Evolutionary conservation across 2,329 filamentous ascomycete genomes (phyloP).

Genomic region (Pseudophaeomoniella oleicola): DNA sequence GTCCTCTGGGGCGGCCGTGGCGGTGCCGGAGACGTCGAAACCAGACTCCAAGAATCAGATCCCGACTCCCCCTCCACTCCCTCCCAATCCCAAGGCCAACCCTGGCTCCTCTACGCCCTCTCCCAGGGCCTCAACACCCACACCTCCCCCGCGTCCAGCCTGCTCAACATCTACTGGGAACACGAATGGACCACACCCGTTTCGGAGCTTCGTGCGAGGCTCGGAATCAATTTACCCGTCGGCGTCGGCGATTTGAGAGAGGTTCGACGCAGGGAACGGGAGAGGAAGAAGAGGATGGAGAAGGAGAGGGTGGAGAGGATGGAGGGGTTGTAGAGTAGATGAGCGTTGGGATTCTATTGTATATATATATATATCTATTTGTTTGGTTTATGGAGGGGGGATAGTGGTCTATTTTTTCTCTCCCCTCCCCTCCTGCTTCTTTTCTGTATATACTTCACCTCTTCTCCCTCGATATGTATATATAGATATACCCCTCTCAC

Average conservation of each 20-base stretch:
- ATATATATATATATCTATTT: too few species aligned
- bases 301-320: slow-evolving; percentile 49
- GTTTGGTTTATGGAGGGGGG: too few species aligned
- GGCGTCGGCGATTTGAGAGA: slow-evolving; percentile 39
- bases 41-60: background rate
- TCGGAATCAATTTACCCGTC: slow-evolving; percentile 79
- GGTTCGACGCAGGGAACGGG: slow-evolving; percentile 42
- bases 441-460: too few species aligned
- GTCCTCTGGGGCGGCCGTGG: slow-evolving; percentile 38
- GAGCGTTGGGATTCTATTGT: too few species aligned
- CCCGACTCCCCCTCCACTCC: background rate
- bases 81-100: slow-evolving; percentile 23
- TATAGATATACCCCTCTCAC: too few species aligned
- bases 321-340: slow-evolving; percentile 9
- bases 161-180: slow-evolving; percentile 98
- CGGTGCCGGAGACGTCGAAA: background rate
- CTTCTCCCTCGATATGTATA: too few species aligned
- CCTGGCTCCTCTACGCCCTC: slow-evolving; percentile 83
- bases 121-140: slow-evolving; percentile 61
- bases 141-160: slow-evolving; percentile 32
- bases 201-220: slow-evolving; percentile 52
- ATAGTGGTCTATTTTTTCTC: too few species aligned
- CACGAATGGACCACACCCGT: slow-evolving; percentile 80
- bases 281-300: slow-evolving; percentile 55
- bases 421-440: too few species aligned